Percentiles rank a stretch among this genome's conserved stretches.
phyloP scores from a whole-genome alignment of 495 filamentous ascomycete species.

The Pseudevernia furfuracea region DNA sequence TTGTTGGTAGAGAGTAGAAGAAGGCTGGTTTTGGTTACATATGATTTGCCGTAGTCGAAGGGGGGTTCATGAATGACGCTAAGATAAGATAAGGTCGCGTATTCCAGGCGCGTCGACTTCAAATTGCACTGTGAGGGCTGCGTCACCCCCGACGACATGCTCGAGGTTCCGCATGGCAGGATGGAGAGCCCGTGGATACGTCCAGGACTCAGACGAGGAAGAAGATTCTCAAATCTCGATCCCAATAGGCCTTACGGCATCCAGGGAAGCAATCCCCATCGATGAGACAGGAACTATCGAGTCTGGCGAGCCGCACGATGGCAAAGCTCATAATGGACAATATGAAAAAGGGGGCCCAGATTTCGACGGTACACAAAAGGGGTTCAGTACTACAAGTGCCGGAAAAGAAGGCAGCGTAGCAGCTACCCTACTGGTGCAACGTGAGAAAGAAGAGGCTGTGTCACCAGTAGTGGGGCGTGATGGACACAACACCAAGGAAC shows the following conservation, averaged over 20 bases:
- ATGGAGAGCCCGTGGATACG: conserved; percentile 56
- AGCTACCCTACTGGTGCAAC: not conserved
- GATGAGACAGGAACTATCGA: not conserved
- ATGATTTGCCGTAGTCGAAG: not conserved
- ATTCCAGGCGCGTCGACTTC: not conserved
- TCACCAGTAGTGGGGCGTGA: not conserved
- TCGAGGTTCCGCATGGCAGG: conserved; percentile 44
- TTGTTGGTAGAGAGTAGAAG: not conserved
- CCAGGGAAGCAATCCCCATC: not conserved
- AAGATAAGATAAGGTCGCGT: conserved; percentile 7
- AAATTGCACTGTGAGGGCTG: not conserved
- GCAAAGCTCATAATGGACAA: not conserved
- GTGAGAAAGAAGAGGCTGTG: not conserved
- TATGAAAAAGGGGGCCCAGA: not conserved
- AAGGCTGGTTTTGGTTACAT: too few relatives aligned
- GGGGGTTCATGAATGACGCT: not conserved
- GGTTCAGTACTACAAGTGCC: not conserved
- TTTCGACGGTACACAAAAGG: not conserved
- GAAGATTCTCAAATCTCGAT: conserved; percentile 31
- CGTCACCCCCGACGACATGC: conserved; percentile 15
- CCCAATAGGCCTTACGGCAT: conserved; percentile 9
- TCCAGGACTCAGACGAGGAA: conserved; percentile 55
- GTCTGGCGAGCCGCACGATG: not conserved
- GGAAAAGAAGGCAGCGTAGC: not conserved
- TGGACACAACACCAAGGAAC: not conserved